Evolutionary conservation across 352 stramenopile genomes (phyloP).

Genomic region (Phytophthora cryptogea): DNA sequence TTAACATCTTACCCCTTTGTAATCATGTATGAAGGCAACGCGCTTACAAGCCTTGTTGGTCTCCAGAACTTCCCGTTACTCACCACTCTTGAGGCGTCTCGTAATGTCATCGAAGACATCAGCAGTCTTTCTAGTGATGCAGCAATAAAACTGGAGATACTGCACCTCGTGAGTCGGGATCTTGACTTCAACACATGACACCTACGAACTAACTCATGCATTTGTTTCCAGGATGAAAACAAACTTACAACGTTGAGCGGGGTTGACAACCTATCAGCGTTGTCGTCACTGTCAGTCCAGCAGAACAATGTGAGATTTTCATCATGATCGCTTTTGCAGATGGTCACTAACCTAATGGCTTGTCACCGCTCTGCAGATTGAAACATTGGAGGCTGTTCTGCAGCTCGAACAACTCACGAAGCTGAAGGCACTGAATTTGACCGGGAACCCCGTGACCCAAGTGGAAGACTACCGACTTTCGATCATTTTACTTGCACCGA

Average conservation of each 20-base stretch:
- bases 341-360: slow-evolving; percentile 1
- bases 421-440: slow-evolving; percentile 51
- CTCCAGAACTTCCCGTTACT: slow-evolving; percentile 52
- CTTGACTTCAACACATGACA: neutral
- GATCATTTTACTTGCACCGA: slow-evolving; percentile 56
- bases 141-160: slow-evolving; percentile 47
- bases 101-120: slow-evolving; percentile 60
- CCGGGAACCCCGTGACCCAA: slow-evolving; percentile 58
- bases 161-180: slow-evolving; percentile 50
- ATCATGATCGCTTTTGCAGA: neutral
- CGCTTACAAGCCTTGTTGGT: slow-evolving; percentile 51
- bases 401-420: slow-evolving; percentile 47
- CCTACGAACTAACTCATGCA: neutral
- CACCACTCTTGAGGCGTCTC: slow-evolving; percentile 55
- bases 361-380: slow-evolving; percentile 38
- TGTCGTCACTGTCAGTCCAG: slow-evolving; percentile 54
- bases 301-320: slow-evolving; percentile 54
- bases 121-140: slow-evolving; percentile 39
- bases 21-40: slow-evolving; percentile 43
- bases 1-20: slow-evolving; percentile 1
- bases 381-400: slow-evolving; percentile 51
- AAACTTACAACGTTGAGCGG: slow-evolving; percentile 59
- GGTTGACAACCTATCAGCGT: slow-evolving; percentile 49
- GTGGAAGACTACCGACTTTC: slow-evolving; percentile 57
- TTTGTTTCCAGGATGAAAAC: slow-evolving; percentile 60